Evolutionary conservation across 768 basidiomycete genomes (phyloP).

Genomic region (Clitopilus passeckerianus): DNA sequence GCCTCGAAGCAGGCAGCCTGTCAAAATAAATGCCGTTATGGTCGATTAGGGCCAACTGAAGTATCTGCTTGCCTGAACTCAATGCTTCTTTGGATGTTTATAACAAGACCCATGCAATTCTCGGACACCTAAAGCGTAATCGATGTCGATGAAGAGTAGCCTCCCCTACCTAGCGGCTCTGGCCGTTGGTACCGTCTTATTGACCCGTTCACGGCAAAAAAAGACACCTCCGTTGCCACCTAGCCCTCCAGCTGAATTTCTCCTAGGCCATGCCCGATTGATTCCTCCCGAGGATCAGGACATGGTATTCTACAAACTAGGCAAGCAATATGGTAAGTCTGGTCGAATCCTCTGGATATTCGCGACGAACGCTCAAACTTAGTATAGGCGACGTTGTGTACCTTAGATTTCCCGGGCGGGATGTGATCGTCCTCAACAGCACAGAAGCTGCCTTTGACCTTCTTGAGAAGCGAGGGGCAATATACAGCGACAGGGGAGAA

Average conservation of each 20-base stretch:
- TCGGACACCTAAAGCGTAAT: too few relatives aligned
- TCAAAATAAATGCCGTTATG: too few relatives aligned
- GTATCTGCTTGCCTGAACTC: too few relatives aligned
- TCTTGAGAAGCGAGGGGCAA: constrained; percentile 20
- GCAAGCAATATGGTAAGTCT: constrained; percentile 25
- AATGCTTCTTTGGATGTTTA: too few relatives aligned
- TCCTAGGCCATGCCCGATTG: constrained; percentile 31
- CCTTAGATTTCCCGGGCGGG: constrained; percentile 17
- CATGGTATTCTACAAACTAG: constrained; percentile 22
- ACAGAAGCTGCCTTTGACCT: constrained; percentile 20
- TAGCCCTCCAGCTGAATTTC: constrained; percentile 28
- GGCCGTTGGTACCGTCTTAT: too few relatives aligned
- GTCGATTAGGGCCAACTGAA: too few relatives aligned
- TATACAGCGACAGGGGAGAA: constrained; percentile 19
- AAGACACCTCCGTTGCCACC: constrained; percentile 16
- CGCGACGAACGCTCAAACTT: background rate
- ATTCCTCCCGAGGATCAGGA: constrained; percentile 22
- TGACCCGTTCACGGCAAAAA: too few relatives aligned
- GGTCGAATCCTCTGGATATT: background rate
- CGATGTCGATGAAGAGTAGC: too few relatives aligned
- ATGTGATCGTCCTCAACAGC: constrained; percentile 18
- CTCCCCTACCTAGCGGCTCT: too few relatives aligned
- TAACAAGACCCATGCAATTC: too few relatives aligned
- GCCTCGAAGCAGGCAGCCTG: too few relatives aligned
- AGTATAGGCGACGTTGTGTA: constrained; percentile 18